Evolutionary conservation across 1,284 basidiomycete species (phyloP).

Genomic region (Fomitopsis schrenkii): DNA sequence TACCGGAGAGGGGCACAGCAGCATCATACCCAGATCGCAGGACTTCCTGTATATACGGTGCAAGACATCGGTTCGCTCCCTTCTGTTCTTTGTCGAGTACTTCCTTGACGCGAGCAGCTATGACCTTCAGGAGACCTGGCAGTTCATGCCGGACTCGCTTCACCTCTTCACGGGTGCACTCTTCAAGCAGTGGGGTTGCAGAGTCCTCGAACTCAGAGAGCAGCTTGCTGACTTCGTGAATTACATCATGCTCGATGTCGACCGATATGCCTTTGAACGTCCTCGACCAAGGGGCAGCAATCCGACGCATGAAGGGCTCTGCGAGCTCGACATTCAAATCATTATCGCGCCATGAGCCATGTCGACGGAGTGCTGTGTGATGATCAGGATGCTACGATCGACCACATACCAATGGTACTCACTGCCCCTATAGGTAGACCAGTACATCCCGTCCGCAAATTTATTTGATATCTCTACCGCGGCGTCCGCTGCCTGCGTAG

Average conservation of each 20-base stretch:
- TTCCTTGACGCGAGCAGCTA: constrained; percentile 40
- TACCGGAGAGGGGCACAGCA: constrained; percentile 46
- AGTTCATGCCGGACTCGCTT: constrained; percentile 47
- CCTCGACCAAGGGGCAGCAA: constrained; percentile 51
- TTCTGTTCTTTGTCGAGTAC: constrained; percentile 48
- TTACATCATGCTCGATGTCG: constrained; percentile 34
- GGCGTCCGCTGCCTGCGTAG: constrained; percentile 36
- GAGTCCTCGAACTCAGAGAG: constrained; percentile 44
- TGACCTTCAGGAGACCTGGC: constrained; percentile 38
- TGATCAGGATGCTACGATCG: neutral
- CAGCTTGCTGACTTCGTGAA: constrained; percentile 34
- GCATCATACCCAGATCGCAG: constrained; percentile 42
- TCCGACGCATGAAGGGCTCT: constrained; percentile 50
- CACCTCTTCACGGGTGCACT: constrained; percentile 44
- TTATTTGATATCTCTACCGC: constrained; percentile 42
- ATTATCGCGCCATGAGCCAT: constrained; percentile 44
- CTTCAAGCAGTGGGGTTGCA: constrained; percentile 43
- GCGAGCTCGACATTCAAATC: constrained; percentile 53
- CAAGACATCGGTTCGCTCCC: constrained; percentile 48
- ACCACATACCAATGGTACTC: constrained; percentile 17
- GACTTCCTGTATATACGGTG: constrained; percentile 47
- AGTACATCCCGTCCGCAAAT: constrained; percentile 49
- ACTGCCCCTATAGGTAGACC: constrained; percentile 50
- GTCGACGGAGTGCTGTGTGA: constrained; percentile 41
- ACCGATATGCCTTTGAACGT: constrained; percentile 53